These are phyloP conservation scores for Penicillium lagena DNA, from an alignment of 495 filamentous ascomycete genomes.

Conservation along the genomic window DNA sequence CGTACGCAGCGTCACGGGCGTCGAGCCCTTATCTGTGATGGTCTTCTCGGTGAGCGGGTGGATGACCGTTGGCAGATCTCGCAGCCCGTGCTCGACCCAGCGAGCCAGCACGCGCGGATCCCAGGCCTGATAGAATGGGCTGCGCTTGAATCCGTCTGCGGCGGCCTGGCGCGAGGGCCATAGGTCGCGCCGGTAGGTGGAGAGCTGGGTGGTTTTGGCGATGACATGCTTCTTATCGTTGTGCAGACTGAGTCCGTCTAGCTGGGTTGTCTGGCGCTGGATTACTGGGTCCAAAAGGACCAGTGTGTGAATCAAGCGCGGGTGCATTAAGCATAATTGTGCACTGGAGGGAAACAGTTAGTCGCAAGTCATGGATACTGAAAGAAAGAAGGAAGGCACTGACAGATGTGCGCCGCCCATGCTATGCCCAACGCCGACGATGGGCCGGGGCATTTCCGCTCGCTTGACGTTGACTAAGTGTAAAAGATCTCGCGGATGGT, in stretches of 20 bases:
- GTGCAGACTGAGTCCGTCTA: slow-evolving; percentile 18
- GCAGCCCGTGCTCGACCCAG: slow-evolving; percentile 60
- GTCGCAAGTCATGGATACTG: not conserved
- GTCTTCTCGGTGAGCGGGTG: slow-evolving; percentile 36
- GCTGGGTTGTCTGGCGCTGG: slow-evolving; percentile 43
- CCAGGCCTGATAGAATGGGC: slow-evolving; percentile 68
- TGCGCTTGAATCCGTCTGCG: slow-evolving; percentile 48
- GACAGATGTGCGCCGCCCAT: slow-evolving; percentile 69
- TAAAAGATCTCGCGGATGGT: slow-evolving; percentile 83
- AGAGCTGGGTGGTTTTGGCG: slow-evolving; percentile 42
- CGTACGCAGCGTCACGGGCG: slow-evolving; percentile 52
- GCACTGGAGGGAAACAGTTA: slow-evolving; percentile 19
- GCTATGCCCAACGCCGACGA: slow-evolving; percentile 89
- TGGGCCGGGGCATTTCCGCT: slow-evolving; percentile 72
- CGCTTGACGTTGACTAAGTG: slow-evolving; percentile 82
- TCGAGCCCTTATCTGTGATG: slow-evolving; percentile 15
- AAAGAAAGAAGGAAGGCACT: slow-evolving; percentile 7
- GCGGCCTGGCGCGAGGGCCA: slow-evolving; percentile 65
- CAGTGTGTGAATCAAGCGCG: slow-evolving; percentile 69
- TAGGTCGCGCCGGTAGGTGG: slow-evolving; percentile 59
- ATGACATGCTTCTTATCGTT: slow-evolving; percentile 18
- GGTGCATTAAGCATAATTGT: slow-evolving; percentile 66
- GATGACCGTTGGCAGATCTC: slow-evolving; percentile 53
- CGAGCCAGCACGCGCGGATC: slow-evolving; percentile 63
- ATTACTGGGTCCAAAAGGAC: slow-evolving; percentile 80